Evolutionary conservation across 768 basidiomycete genomes (phyloP).

Genomic region (Tulasnella sp.): DNA sequence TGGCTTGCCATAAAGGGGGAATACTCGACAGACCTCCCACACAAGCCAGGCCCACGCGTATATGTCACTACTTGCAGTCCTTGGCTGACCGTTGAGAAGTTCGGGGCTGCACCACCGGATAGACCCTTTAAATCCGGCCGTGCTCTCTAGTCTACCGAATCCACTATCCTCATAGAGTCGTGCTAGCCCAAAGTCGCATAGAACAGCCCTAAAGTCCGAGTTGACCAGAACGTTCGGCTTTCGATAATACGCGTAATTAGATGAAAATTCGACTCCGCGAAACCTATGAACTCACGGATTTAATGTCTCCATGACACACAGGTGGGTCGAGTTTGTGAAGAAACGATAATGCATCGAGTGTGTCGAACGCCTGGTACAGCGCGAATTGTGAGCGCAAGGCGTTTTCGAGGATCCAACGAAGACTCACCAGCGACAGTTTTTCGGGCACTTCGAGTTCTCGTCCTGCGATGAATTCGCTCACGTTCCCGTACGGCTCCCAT

Average conservation of each 20-base stretch:
- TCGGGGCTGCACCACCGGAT: conserved; percentile 8
- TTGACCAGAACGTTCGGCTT: conserved; percentile 6
- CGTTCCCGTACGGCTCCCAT: background rate
- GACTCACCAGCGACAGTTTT: background rate
- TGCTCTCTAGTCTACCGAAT: background rate
- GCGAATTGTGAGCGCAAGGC: background rate
- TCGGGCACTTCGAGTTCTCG: background rate
- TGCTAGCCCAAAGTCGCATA: conserved; percentile 16
- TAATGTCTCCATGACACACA: background rate
- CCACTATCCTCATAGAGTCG: background rate
- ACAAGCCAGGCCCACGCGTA: conserved; percentile 3
- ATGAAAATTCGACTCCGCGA: background rate
- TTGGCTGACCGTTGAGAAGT: background rate
- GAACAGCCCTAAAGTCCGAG: background rate
- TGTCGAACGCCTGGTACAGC: background rate
- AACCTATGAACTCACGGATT: background rate
- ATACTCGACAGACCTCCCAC: background rate
- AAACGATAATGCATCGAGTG: background rate
- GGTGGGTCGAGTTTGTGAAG: background rate
- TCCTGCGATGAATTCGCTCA: background rate
- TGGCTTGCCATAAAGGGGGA: no score
- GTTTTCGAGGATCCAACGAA: background rate
- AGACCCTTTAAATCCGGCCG: background rate
- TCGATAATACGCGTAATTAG: background rate
- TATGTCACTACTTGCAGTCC: background rate